A percentile compares a stretch with the other conserved stretches of the same genome.
Evolutionary conservation across 2,329 filamentous ascomycete genomes (phyloP).

Genomic region (Helotiales sp.): DNA sequence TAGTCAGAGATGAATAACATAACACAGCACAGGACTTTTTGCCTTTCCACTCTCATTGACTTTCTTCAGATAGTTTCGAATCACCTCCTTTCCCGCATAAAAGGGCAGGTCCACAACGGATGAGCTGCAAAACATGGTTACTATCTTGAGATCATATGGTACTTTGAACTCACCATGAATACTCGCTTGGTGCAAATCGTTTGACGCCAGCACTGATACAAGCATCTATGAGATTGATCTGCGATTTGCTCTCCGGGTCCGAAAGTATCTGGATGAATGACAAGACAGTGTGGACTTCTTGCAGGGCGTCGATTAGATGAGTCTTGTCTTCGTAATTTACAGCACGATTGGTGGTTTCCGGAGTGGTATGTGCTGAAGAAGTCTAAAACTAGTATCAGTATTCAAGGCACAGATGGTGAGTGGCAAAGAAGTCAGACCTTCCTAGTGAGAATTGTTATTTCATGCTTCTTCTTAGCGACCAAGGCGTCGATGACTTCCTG

Average conservation of each 20-base stretch:
- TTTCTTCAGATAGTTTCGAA: conserved; percentile 49
- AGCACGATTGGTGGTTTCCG: conserved; percentile 40
- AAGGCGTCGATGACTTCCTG: conserved; percentile 53
- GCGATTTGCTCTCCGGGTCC: conserved; percentile 34
- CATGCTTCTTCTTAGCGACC: conserved; percentile 48
- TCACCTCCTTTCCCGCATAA: conserved; percentile 51
- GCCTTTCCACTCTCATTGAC: conserved; percentile 44
- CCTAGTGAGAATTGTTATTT: conserved; percentile 52
- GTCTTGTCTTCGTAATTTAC: conserved; percentile 46
- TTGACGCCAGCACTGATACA: conserved; percentile 40
- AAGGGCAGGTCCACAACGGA: conserved; percentile 43
- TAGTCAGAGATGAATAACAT: background rate
- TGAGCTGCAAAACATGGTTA: background rate
- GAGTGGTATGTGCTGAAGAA: conserved; percentile 7
- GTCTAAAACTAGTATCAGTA: conserved; percentile 27
- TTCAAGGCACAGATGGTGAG: background rate
- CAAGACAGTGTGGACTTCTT: conserved; percentile 52
- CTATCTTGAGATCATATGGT: background rate
- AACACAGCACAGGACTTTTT: no score
- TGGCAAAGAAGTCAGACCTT: conserved; percentile 35
- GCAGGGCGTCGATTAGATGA: conserved; percentile 40
- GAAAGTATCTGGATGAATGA: conserved; percentile 42
- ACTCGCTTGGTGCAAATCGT: conserved; percentile 43
- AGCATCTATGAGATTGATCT: conserved; percentile 42
- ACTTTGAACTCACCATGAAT: conserved; percentile 23